Evolutionary conservation across 108 stramenopile species (phyloP), one percentile per base, ranked within the genome.

Genomic region (Mediolabrus comicus): DNA sequence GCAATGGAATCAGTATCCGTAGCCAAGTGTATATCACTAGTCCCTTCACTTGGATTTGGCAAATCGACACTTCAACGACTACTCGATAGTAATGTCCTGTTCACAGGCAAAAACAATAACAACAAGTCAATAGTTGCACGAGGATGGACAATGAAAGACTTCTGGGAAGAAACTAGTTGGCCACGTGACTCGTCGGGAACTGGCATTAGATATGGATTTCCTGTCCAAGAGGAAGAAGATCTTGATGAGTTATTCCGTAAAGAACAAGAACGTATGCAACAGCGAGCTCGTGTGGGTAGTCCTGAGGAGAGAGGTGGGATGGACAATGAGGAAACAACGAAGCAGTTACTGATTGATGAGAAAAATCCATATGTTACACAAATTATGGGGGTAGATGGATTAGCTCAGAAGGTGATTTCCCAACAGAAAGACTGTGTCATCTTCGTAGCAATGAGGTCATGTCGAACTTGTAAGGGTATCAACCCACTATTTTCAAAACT

Each of bases 91-190:
- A 87, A 86, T 25, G 61, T 91, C 24, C 46, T 87, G 11, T 86
- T 79, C 63, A 35, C 85, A 17, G 46, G 65, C 2, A 75, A 81
- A 60, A 24, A n/a, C n/a, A n/a, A n/a, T n/a, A 68, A 29, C 25
- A 64, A 60, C 61, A 80, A 57, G 14, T 38, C 34, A 12, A 24
- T 29, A 25, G 53, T 69, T 17, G 60, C 85, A n/a, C 84, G 88
- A 17, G 84, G 85, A 16, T 94, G 90, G 90, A 57, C 74, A 4
- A 39, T 91, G 66, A 58, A 75, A 64, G 87, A 87, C 56, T 90
- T 89, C 66, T 89, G 87, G 91, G 94, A 95, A 72, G 61, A 74
- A 28, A 82, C 86, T n/a, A 83, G 81, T 10, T 95, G 94, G 94
- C 94, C 94, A 12, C 67, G 89, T 10, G 94, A 95, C 67, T 75